Percentiles rank a stretch among this genome's conserved stretches.
phyloP scores from a whole-genome alignment of 495 filamentous ascomycete species.

The Talaromyces wortmannii region DNA sequence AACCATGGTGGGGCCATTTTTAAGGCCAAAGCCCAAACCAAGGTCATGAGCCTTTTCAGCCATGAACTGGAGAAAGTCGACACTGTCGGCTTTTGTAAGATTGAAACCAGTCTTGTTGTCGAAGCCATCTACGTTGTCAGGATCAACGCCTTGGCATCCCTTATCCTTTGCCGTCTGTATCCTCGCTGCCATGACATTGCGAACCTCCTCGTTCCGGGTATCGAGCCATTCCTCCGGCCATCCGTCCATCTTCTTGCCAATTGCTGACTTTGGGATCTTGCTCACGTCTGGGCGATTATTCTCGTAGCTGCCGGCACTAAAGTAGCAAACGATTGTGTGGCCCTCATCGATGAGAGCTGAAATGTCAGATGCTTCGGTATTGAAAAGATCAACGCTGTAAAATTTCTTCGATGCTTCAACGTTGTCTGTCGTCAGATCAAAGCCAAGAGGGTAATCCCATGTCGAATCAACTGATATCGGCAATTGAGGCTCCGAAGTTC shows the following conservation, averaged over 20 bases:
- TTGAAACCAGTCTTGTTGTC: conserved; percentile 39
- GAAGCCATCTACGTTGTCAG: conserved; percentile 52
- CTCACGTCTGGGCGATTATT: conserved; percentile 34
- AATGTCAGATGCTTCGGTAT: conserved; percentile 25
- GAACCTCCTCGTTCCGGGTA: conserved; percentile 34
- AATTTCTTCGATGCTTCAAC: not conserved
- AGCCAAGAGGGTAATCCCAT: not conserved
- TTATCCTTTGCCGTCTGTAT: conserved; percentile 39
- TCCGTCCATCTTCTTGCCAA: conserved; percentile 37
- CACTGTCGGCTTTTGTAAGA: conserved; percentile 35
- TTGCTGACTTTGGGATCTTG: conserved; percentile 32
- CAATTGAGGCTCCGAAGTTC: not conserved
- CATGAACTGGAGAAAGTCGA: conserved; percentile 42
- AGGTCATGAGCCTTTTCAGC: conserved; percentile 23
- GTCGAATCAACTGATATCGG: not conserved
- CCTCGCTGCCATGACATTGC: conserved; percentile 40
- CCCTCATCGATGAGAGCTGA: conserved; percentile 22
- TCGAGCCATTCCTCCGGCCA: conserved; percentile 56
- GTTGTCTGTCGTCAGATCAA: not conserved
- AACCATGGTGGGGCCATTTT: conserved; percentile 46
- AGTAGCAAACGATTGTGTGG: conserved; percentile 51
- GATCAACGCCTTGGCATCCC: conserved; percentile 53
- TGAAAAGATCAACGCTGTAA: conserved; percentile 42
- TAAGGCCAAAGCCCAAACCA: conserved; percentile 40
- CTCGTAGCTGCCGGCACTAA: conserved; percentile 48